Conservation (phyloP, 495 filamentous ascomycete species). For the Halenospora varia region DNA sequence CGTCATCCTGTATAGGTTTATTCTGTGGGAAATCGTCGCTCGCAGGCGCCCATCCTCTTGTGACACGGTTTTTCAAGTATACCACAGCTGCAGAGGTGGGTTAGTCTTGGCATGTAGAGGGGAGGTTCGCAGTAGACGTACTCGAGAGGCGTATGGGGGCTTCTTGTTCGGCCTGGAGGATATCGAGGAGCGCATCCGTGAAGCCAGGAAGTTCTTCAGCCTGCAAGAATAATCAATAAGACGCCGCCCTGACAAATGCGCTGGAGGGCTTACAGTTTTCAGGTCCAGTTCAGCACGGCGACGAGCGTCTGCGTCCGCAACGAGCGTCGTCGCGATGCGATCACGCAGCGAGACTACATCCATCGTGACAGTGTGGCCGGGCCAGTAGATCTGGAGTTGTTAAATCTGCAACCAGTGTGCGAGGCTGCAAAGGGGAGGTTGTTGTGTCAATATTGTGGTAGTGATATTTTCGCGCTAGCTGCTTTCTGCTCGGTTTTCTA, state of each 20-base stretch:
- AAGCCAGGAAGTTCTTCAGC: conserved; percentile 90
- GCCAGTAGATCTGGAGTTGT: neutral
- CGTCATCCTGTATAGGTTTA: conserved; percentile 76
- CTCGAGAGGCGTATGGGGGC: conserved; percentile 79
- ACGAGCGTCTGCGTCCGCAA: conserved; percentile 78
- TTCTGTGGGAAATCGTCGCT: conserved; percentile 64
- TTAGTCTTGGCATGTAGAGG: conserved; percentile 17
- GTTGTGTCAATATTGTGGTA: no score
- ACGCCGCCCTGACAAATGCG: conserved; percentile 7
- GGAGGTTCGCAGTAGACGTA: conserved; percentile 42
- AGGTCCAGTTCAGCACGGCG: conserved; percentile 87
- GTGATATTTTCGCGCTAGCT: no score
- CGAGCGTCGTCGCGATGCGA: conserved; percentile 84
- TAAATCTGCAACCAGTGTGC: neutral
- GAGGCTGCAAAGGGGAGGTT: neutral
- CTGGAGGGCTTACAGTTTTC: conserved; percentile 69
- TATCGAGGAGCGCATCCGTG: conserved; percentile 83
- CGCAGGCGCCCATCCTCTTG: conserved; percentile 80
- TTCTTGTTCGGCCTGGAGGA: conserved; percentile 84
- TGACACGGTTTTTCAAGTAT: conserved; percentile 95
- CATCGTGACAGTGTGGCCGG: conserved; percentile 46
- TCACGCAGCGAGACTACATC: conserved; percentile 81
- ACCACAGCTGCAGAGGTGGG: conserved; percentile 67
- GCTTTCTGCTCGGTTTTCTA: no score
- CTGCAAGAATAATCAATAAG: conserved; percentile 40